phyloP scores from a whole-genome alignment of 1,139 yeast species.

The Yamadazyma sp. region DNA sequence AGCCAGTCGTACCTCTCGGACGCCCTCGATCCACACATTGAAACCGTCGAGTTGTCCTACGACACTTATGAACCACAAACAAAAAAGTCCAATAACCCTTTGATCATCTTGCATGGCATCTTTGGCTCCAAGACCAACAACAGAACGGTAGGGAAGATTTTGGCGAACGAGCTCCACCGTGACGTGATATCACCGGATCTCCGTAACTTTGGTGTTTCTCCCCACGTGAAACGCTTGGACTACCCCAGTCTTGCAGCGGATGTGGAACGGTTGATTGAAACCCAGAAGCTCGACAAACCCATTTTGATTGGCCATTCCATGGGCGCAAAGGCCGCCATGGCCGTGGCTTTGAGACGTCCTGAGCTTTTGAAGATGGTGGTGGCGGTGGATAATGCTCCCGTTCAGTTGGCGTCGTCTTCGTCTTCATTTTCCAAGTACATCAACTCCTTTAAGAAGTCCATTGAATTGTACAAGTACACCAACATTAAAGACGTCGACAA shows the following conservation, averaged over 20 bases:
- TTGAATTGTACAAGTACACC: constrained; percentile 42
- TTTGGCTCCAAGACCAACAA: constrained; percentile 84
- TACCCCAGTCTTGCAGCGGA: constrained; percentile 85
- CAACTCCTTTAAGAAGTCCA: constrained; percentile 56
- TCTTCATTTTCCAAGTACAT: constrained; percentile 66
- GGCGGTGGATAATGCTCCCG: constrained; percentile 89
- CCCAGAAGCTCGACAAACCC: constrained; percentile 46
- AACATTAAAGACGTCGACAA: constrained; percentile 69
- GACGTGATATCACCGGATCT: constrained; percentile 74
- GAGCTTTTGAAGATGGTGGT: constrained; percentile 62
- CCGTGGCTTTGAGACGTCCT: constrained; percentile 71
- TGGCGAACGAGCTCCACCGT: constrained; percentile 41
- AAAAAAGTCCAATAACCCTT: constrained; percentile 39
- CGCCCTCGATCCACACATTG: constrained; percentile 24
- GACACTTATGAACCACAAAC: constrained; percentile 30
- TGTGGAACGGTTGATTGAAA: constrained; percentile 67
- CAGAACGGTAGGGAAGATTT: constrained; percentile 63
- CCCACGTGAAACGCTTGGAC: constrained; percentile 67
- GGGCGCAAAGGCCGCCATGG: constrained; percentile 98
- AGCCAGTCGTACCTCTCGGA: constrained; percentile 19
- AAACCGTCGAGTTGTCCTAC: constrained; percentile 30
- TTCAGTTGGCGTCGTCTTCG: constrained; percentile 57
- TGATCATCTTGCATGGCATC: constrained; percentile 82
- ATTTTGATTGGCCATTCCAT: constrained; percentile 89
- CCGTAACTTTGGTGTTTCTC: constrained; percentile 91